Base-by-base conservation (phyloP, 169 alveolate genomes). In the Plasmodium knowlesi region DNA sequence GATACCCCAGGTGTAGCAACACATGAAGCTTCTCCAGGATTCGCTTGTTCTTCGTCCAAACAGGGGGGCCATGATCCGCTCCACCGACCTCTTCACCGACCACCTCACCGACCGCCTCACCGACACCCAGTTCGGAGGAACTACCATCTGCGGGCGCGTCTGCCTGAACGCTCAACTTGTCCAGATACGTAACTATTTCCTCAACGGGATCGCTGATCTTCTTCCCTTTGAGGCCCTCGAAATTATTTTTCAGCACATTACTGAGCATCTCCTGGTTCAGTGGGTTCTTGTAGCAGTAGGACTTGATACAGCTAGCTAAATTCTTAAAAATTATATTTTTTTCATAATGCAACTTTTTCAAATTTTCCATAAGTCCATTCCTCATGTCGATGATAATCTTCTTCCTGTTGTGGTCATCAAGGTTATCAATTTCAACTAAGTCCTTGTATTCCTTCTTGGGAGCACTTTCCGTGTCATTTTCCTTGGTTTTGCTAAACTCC, bases 11-110 rank as follows among this genome's bases (percentile, higher is more conserved):
- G 9, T 73, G 67, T 30, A 88, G 57, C 22, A 94, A 85, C 6
- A 95, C 95, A 19, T 92, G 28, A 19, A 84, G 74, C 19, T 94
- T 96, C 12, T 86, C 79, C 78, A 83, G 57, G 46, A 84, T 94
- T 53, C 95, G 95, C 32, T 82, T 92, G 25, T 46, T 82, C 41
- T 89, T 93, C 8, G 85, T 92, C 88, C 95, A 93, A 1, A 70
- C 41, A 28, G 37, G 76, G 14, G 37, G 0, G 16, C 1, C 19
- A 5, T n/a, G n/a, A n/a, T n/a, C n/a, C n/a, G n/a, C n/a, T n/a
- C n/a, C n/a, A n/a, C n/a, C n/a, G n/a, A n/a, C n/a, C n/a, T n/a
- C n/a, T n/a, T n/a, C n/a, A n/a, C n/a, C n/a, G n/a, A n/a, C n/a
- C n/a, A n/a, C n/a, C n/a, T n/a, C n/a, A n/a, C n/a, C n/a, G n/a